These are phyloP conservation scores for Turritis glabra DNA, from an alignment of 345 rosid species.

Conservation along the genomic window DNA sequence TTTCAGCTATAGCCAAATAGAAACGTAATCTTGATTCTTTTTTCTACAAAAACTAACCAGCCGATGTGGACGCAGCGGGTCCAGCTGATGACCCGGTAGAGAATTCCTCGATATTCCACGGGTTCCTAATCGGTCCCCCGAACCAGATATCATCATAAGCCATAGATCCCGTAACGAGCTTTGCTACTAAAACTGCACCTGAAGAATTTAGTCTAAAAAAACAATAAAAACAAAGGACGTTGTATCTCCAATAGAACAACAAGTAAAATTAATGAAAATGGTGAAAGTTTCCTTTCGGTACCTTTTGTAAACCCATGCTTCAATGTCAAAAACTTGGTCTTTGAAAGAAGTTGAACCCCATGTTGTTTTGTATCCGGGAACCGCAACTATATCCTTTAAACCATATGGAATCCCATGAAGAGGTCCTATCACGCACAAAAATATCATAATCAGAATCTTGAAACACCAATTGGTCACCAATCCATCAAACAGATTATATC, in stretches of 20 bases:
- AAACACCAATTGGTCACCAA: background rate
- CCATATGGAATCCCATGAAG: constrained; percentile 95
- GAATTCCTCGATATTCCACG: constrained; percentile 93
- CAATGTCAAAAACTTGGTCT: constrained; percentile 65
- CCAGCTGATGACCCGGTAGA: constrained; percentile 92
- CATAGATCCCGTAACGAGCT: constrained; percentile 77
- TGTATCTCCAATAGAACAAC: background rate
- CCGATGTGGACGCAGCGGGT: constrained; percentile 86
- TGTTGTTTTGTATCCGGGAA: constrained; percentile 78
- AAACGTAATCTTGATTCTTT: constrained; percentile 6
- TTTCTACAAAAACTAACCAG: constrained; percentile 46
- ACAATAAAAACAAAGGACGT: background rate
- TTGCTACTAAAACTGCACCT: constrained; percentile 89
- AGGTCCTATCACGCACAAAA: constrained; percentile 55
- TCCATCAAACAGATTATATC: constrained; percentile 60
- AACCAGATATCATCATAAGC: constrained; percentile 95
- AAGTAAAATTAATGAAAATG: background rate
- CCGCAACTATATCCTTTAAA: constrained; percentile 76
- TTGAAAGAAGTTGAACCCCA: constrained; percentile 86
- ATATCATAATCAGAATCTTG: background rate
- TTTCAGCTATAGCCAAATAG: background rate
- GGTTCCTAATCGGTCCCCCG: constrained; percentile 85
- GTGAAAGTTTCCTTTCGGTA: background rate
- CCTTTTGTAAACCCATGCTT: constrained; percentile 95
- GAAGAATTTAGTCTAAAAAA: constrained; percentile 40